Evolutionary conservation across 495 filamentous ascomycete species (phyloP), one percentile per base, ranked within the genome.

Genomic region (Bathelium albidoporum): DNA sequence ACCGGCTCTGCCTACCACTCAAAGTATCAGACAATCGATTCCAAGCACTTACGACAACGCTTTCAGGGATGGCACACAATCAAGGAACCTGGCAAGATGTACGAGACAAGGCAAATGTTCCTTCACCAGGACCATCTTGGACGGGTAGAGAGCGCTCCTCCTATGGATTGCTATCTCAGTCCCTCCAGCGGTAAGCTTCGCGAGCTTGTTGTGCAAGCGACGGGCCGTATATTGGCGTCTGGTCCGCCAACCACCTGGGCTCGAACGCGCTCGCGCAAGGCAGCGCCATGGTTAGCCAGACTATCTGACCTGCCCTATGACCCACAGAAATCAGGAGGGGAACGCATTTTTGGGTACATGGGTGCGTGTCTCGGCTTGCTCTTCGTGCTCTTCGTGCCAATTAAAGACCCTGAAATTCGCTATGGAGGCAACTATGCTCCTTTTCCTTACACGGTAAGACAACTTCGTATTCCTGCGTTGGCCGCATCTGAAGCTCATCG

Each of bases 401-500:
- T 52, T 24, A 59, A 68, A 16, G 58, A 29, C 24, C 49, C 59
- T 60, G 49, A 53, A 22, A 28, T 49, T 49, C 44, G 65, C 24
- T 63, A 68, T 55, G 60, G 59, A 2, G 66, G 66, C 4, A 59
- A 60, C 14, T 70, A 68, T 39, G 66, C 64, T 32, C 45, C 64
- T 14, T 64, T 70, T 28, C 66, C 64, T 18, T 68, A 68, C 62
- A 49, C 44, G 44, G 44, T 49, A 49, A 49, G 44, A 49, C 44
- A 20, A 49, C 44, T 49, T 49, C 44, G n/a, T 41, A 41, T 20
- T 49, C 44, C 18, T 49, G n/a, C n/a, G 44, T 49, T 20, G 44
- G 44, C 44, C 44, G 44, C 44, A 49, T 49, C 44, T 49, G 44
- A 49, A 49, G 44, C 44, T 49, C 44, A 49, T 49, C 44, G 22